These are phyloP conservation scores for Pseudocohnilembus persalinus DNA, from an alignment of 169 alveolate species.

Conservation along the genomic window DNA sequence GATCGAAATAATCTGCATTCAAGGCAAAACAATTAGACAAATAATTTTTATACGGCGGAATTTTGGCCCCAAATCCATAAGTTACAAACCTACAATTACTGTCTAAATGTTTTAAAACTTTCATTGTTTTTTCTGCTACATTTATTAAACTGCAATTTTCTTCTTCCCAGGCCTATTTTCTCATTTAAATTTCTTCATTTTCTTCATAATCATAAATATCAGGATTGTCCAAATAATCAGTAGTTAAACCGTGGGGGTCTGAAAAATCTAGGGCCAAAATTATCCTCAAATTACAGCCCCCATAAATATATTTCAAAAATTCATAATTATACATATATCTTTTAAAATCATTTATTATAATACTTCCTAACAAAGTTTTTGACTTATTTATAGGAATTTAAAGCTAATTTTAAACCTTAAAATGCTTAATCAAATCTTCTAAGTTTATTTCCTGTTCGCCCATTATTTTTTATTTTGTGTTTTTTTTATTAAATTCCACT, in stretches of 20 bases:
- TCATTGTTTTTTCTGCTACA: neutral
- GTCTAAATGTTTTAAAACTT: neutral
- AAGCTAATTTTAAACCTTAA: too few relatives aligned
- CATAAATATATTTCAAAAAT: neutral
- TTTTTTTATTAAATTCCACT: neutral
- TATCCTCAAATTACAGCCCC: neutral
- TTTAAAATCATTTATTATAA: neutral
- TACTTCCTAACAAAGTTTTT: neutral
- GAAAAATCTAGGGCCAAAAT: neutral
- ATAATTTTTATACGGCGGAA: neutral
- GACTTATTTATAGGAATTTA: neutral
- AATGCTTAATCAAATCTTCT: neutral
- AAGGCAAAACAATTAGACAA: neutral
- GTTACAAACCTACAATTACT: neutral
- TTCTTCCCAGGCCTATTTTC: too few relatives aligned
- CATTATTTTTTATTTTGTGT: neutral
- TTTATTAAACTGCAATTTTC: neutral
- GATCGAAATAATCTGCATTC: neutral
- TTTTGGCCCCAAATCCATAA: neutral
- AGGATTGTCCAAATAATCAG: neutral
- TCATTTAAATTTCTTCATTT: too few relatives aligned
- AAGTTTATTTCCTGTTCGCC: neutral
- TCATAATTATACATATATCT: neutral
- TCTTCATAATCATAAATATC: too few relatives aligned
- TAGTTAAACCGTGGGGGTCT: neutral